phyloP scores from a whole-genome alignment of 2,329 filamentous ascomycete genomes.

The Verticillium longisporum region DNA sequence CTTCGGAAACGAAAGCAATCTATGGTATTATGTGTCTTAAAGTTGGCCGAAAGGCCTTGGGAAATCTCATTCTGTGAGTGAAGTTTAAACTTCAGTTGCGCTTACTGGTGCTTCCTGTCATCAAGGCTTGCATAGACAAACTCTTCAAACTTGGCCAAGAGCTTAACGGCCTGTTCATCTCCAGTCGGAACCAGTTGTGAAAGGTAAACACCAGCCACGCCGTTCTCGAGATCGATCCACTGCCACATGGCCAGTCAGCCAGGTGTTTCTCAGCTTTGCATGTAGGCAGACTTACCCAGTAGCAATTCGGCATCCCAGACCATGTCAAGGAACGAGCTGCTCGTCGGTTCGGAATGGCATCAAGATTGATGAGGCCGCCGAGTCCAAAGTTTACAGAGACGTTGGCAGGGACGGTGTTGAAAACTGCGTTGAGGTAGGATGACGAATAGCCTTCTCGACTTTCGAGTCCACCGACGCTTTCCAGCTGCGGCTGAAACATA shows the following conservation, averaged over 20 bases:
- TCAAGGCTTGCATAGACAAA: neutral
- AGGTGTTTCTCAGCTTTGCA: neutral
- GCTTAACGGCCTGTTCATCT: neutral
- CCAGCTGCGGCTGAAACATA: neutral
- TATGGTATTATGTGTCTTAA: no score
- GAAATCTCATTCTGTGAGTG: no score
- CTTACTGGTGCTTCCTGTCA: no score
- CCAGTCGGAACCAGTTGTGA: slow-evolving; percentile 1
- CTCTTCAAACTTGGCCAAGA: neutral
- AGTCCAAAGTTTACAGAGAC: neutral
- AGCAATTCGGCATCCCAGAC: neutral
- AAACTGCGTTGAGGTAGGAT: neutral
- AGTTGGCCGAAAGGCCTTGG: no score
- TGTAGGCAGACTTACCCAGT: neutral
- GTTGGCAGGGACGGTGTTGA: neutral
- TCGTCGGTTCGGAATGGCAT: neutral
- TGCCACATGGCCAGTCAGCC: neutral
- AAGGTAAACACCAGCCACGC: neutral
- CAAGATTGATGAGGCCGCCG: neutral
- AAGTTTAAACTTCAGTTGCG: no score
- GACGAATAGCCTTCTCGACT: neutral
- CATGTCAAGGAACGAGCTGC: neutral
- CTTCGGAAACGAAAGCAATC: no score
- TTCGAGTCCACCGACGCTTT: neutral
- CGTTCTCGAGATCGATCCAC: slow-evolving; percentile 1